Evolutionary conservation across 202 grass and related monocot species (phyloP).

Genomic region (Zizania palustris): DNA sequence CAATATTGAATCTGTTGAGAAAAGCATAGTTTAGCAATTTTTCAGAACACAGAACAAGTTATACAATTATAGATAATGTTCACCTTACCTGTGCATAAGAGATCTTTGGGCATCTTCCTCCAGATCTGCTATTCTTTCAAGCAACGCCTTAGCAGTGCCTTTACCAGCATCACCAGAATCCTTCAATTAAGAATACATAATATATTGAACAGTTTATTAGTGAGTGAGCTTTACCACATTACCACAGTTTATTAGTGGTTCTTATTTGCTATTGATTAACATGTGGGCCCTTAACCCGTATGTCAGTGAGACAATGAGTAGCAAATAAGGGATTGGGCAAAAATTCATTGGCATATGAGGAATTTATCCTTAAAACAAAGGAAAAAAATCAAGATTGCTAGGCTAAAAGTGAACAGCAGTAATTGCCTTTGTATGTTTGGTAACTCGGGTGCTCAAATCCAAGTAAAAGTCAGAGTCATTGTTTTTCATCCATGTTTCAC

Average conservation of each 20-base stretch:
- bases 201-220: slow-evolving; percentile 43
- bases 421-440: slow-evolving; percentile 61
- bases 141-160: slow-evolving; percentile 77
- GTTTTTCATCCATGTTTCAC: slow-evolving; percentile 89
- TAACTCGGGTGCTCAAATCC: slow-evolving; percentile 57
- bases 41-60: background rate
- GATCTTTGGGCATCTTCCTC: slow-evolving; percentile 92
- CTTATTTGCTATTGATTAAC: background rate
- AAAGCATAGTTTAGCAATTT: slow-evolving; percentile 40
- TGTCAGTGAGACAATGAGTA: background rate
- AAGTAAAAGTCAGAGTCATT: slow-evolving; percentile 85
- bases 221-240: slow-evolving; percentile 20
- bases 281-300: background rate
- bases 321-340: background rate
- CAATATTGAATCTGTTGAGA: slow-evolving; percentile 80
- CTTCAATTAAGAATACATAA: slow-evolving; percentile 49
- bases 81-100: slow-evolving; percentile 90
- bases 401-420: slow-evolving; percentile 23
- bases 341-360: background rate
- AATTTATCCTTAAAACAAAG: slow-evolving; percentile 5
- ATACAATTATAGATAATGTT: slow-evolving; percentile 34
- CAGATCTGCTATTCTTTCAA: slow-evolving; percentile 84
- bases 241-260: background rate
- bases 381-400: slow-evolving; percentile 16
- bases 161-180: slow-evolving; percentile 69